Conservation (phyloP, 1,139 yeast species). For the Meyerozyma guilliermondii region DNA sequence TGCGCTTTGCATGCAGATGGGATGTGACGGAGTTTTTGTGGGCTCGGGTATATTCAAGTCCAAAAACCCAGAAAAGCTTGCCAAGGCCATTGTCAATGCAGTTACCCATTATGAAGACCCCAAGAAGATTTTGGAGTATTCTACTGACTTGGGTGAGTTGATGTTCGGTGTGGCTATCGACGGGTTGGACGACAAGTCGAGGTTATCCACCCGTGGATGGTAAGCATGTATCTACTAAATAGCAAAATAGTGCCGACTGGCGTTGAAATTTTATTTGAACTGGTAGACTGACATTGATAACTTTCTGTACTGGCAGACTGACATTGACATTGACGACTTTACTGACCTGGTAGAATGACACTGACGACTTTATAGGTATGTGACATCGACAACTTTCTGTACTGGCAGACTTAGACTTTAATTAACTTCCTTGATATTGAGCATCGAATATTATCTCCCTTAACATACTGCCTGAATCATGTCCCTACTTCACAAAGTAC, state of each 20-base stretch:
- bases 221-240: slow-evolving; percentile 13
- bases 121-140: slow-evolving; percentile 57
- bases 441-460: too few species aligned
- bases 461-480: too few species aligned
- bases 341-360: too few species aligned
- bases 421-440: too few species aligned
- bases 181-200: slow-evolving; percentile 43
- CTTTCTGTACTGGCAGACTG: too few species aligned
- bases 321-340: too few species aligned
- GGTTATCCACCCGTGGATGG: slow-evolving; percentile 52
- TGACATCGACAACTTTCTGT: too few species aligned
- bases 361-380: too few species aligned
- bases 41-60: slow-evolving; percentile 88
- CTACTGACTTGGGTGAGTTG: slow-evolving; percentile 72
- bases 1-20: slow-evolving; percentile 82
- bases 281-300: too few species aligned
- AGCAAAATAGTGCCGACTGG: too few species aligned
- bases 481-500: not conserved
- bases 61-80: slow-evolving; percentile 68
- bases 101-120: slow-evolving; percentile 73
- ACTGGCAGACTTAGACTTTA: too few species aligned
- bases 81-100: slow-evolving; percentile 77
- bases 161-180: slow-evolving; percentile 67
- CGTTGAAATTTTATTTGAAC: too few species aligned
- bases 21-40: slow-evolving; percentile 89